Evolutionary conservation across 768 basidiomycete species (phyloP), one percentile per base, ranked within the genome.

Genomic region (Nidula microcarpa): DNA sequence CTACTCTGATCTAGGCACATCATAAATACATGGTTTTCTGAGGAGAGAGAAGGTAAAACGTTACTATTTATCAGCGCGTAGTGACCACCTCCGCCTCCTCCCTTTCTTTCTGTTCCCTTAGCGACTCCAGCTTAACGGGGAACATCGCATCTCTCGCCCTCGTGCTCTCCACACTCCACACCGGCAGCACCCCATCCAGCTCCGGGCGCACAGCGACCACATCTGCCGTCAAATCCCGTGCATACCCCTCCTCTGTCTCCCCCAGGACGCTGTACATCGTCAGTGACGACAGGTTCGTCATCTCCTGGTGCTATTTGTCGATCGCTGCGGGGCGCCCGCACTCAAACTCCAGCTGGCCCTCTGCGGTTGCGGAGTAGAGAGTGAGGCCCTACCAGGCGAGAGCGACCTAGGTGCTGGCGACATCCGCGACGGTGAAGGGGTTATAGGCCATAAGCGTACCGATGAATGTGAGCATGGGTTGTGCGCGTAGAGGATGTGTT

Each of bases 381-480:
- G 72, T 57, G 32, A 60, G 53, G 2, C 65, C 57, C 2, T 55
- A 52, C 76, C 77, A 80, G 2, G 71, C 70, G 17, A 77, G 62
- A 1, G 77, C 60, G 39, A 82, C 68, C 75, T 75, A 80, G 3
- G 74, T 77, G 61, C 75, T 77, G n/a, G 67, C 67, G 45, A 82
- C 64, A 53, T 81, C 79, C 1, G 75, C 73, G 55, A 80, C 65
- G 4, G 68, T 68, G 59, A 81, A 81, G 2, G 80, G 80, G 7
- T 73, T 79, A 56, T 72, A 75, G 13, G 71, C 69, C 49, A 77
- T 62, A 8, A 72, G 54, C 1, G 74, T 65, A 37, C 75, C 77
- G 35, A 76, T 65, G 62, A 81, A 80, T 7, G 75, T 78, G 3
- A 82, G 0, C 74, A 65, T 0, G 79, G 71, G 51, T 76, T 80